Conservation (phyloP, 441 rosid species). For the Euphorbia celastroides region DNA sequence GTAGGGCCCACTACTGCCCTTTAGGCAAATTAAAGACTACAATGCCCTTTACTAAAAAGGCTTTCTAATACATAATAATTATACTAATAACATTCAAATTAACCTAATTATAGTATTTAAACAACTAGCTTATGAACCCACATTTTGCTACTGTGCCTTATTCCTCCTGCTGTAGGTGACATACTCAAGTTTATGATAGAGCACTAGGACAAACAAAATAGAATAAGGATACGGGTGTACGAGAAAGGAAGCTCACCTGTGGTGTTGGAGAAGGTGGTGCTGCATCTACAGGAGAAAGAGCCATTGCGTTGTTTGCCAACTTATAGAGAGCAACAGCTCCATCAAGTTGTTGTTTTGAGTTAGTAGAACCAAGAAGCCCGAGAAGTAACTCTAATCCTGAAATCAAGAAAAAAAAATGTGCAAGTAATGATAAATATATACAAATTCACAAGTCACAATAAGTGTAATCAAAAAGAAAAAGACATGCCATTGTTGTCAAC, state of each 20-base stretch:
- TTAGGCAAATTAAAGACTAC: too few species aligned
- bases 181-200: not conserved
- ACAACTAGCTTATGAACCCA: too few species aligned
- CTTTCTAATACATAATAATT: too few species aligned
- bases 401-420: too few species aligned
- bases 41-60: too few species aligned
- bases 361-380: slow-evolving; percentile 78
- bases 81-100: too few species aligned
- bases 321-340: slow-evolving; percentile 88
- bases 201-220: slow-evolving; percentile 1
- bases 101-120: too few species aligned
- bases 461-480: not conserved
- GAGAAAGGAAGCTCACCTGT: slow-evolving; percentile 44
- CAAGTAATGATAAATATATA: too few species aligned
- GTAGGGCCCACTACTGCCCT: too few species aligned
- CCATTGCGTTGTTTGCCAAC: slow-evolving; percentile 73
- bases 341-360: slow-evolving; percentile 77
- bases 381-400: slow-evolving; percentile 88
- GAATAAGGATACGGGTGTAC: slow-evolving; percentile 5
- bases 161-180: too few species aligned
- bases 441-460: slow-evolving; percentile 11
- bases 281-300: slow-evolving; percentile 89
- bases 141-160: too few species aligned
- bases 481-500: slow-evolving; percentile 70
- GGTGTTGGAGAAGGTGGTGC: slow-evolving; percentile 98